Percentiles rank a stretch among this genome's conserved stretches.
Evolutionary conservation across 1,284 basidiomycete species (phyloP).

Genomic region (Heterobasidion occidentale): DNA sequence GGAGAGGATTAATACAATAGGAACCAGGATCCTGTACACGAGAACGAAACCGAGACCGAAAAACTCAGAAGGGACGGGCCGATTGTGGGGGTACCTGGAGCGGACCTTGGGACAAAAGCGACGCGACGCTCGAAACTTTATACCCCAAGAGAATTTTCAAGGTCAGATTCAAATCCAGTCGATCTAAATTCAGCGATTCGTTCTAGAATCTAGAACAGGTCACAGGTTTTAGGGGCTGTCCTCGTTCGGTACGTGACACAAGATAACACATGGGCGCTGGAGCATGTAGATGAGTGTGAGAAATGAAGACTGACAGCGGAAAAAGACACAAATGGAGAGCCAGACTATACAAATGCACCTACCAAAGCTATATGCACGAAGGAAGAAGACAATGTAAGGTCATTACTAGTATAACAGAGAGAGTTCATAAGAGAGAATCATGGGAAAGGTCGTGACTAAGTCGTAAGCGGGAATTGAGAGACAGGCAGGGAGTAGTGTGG

Average conservation of each 20-base stretch:
- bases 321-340: background rate
- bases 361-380: background rate
- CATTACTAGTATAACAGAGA: constrained; percentile 3
- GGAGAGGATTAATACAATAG: constrained; percentile 2
- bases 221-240: background rate
- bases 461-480: background rate
- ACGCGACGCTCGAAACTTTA: constrained; percentile 37
- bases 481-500: background rate
- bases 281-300: background rate
- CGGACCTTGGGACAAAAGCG: constrained; percentile 11
- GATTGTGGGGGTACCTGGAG: constrained; percentile 16
- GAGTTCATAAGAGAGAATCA: background rate
- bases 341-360: background rate
- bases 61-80: constrained; percentile 11
- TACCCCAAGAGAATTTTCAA: constrained; percentile 23
- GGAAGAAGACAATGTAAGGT: background rate
- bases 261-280: background rate
- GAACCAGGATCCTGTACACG: constrained; percentile 6
- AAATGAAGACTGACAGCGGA: background rate
- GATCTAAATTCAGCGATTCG: background rate
- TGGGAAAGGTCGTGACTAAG: background rate
- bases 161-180: constrained; percentile 17
- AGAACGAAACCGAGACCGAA: constrained; percentile 15
- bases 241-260: background rate
- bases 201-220: background rate